A percentile compares a stretch with the other conserved stretches of the same genome.
Conservation (phyloP, 2,329 filamentous ascomycete species). For the Aspergillus tamarii region DNA sequence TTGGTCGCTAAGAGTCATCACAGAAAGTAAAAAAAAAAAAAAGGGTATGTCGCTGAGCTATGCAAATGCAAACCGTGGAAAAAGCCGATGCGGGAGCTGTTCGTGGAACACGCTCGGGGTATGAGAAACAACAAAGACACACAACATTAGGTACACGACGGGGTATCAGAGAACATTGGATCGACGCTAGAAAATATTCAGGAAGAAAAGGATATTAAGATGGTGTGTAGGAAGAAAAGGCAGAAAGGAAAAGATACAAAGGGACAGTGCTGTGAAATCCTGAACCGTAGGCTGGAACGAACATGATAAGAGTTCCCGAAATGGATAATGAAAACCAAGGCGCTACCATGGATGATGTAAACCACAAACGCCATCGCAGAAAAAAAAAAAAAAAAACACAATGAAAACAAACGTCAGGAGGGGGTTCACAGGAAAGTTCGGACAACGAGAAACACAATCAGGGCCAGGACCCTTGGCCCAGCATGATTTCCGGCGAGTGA, state of each 20-base stretch:
- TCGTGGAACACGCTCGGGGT: constrained; percentile 27
- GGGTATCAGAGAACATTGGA: constrained; percentile 24
- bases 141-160: constrained; percentile 22
- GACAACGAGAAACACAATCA: neutral
- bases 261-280: neutral
- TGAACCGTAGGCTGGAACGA: constrained; percentile 7
- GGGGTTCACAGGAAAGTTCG: neutral
- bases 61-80: constrained; percentile 20
- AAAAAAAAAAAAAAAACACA: constrained; percentile 14
- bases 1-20: neutral
- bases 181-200: constrained; percentile 1
- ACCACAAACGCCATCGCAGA: constrained; percentile 18
- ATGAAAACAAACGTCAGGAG: neutral
- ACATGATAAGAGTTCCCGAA: constrained; percentile 16
- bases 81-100: constrained; percentile 22
- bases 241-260: neutral
- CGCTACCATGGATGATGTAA: neutral
- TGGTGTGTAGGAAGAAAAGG: neutral
- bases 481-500: neutral
- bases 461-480: constrained; percentile 1
- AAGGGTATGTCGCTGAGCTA: constrained; percentile 28
- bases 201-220: neutral
- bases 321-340: constrained; percentile 10
- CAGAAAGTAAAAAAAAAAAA: too few relatives aligned
- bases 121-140: constrained; percentile 17